Evolutionary conservation across 2,329 filamentous ascomycete species (phyloP), one percentile per base, ranked within the genome.

Genomic region (Colletotrichum eleusines): DNA sequence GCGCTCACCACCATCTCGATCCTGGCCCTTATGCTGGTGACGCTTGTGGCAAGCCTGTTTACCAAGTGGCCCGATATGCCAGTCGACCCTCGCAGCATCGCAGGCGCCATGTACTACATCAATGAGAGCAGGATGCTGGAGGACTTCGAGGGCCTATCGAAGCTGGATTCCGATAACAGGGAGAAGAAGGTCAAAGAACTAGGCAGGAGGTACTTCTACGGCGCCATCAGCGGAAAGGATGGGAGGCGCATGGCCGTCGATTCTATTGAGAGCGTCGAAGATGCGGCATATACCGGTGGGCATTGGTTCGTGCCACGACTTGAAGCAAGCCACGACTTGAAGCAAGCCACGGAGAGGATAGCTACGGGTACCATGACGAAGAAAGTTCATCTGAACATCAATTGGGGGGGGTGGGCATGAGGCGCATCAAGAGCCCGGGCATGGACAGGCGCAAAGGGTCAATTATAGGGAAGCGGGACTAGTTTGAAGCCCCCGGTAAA

Each of bases 61-160:
- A 75, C 83, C 14, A 74, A 76, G 23, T 85, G 81, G 81, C 84
- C 82, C 3, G 77, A 80, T 31, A 81, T 86, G 79, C 82, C 84
- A 0, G 80, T 85, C 2, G 84, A 86, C 23, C 85, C 84, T 26
- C 82, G 83, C 28, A 84, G 79, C 1, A 78, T 87, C 11, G 83
- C 81, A 0, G 84, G 84, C 5, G 77, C 81, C 4, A 78, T 86
- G 81, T 84, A 82, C 73, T 84, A 85, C 50, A 79, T 83, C 0
- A 76, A 57, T 2, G 72, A 74, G 28, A 71, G 69, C 46, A 38
- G 61, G 35, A 65, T 72, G 73, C 16, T 73, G 2, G 67, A 73
- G 5, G 66, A 72, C 14, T 62, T 74, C 26, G 73, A 74, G 38
- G 74, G 74, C 1, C 46, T 73, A 1, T 61, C 72, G 3, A 28